Evolutionary conservation across 441 rosid species (phyloP).

Genomic region (Euphorbia schlechtendalii): DNA sequence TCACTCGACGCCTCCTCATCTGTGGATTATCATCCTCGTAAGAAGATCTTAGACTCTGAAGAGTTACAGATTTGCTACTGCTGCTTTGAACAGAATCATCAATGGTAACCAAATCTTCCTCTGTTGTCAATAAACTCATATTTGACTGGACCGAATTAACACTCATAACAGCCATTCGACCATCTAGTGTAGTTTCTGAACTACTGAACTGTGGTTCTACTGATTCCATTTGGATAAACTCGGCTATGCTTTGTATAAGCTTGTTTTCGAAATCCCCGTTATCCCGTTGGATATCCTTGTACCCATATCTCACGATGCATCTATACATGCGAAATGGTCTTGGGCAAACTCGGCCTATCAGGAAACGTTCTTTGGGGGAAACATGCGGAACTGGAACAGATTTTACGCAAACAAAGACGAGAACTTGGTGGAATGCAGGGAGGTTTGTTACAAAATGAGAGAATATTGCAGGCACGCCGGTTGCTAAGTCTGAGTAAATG

Average conservation of each 20-base stretch:
- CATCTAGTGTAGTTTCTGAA: conserved; percentile 62
- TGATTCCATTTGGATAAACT: conserved; percentile 94
- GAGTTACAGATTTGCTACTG: conserved; percentile 65
- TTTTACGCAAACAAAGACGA: conserved; percentile 90
- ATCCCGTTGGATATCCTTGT: conserved; percentile 80
- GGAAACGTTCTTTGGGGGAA: conserved; percentile 79
- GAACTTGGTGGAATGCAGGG: conserved; percentile 82
- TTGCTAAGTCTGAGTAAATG: conserved; percentile 79
- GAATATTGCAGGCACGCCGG: conserved; percentile 88
- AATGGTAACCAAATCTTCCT: conserved; percentile 36
- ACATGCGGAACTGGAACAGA: conserved; percentile 90
- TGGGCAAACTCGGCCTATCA: conserved; percentile 90
- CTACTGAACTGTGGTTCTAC: conserved; percentile 47
- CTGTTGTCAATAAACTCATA: conserved; percentile 46
- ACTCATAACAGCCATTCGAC: conserved; percentile 93
- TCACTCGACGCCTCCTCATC: conserved; percentile 54
- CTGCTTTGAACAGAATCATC: conserved; percentile 48
- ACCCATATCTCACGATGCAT: conserved; percentile 89
- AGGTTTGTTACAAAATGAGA: conserved; percentile 91
- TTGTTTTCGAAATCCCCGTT: conserved; percentile 77
- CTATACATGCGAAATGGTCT: conserved; percentile 90
- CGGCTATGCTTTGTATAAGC: conserved; percentile 82
- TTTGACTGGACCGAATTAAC: conserved; percentile 42
- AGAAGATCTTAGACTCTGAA: conserved; percentile 56
- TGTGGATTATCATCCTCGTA: conserved; percentile 59